phyloP scores from a whole-genome alignment of 768 basidiomycete genomes.

The Cubamyces sp. region DNA sequence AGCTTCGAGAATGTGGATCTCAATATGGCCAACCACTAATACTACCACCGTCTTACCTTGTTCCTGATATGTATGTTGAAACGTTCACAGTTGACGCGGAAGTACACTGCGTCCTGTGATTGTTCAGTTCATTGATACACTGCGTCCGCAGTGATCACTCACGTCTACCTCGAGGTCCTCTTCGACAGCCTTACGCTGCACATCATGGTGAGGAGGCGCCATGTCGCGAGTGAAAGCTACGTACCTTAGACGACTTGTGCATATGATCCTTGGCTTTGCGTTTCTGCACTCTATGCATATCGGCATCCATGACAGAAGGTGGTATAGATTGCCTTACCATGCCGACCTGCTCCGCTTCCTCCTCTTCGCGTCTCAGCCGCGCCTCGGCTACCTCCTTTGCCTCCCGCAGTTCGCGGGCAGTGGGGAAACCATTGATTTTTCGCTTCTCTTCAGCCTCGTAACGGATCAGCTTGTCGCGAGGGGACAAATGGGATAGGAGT shows the following conservation, averaged over 20 bases:
- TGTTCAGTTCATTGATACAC: neutral
- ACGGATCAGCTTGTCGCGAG: conserved; percentile 76
- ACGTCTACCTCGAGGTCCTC: conserved; percentile 69
- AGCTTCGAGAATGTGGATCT: conserved; percentile 50
- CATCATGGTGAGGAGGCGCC: conserved; percentile 21
- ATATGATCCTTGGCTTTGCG: conserved; percentile 57
- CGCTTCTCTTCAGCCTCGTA: conserved; percentile 81
- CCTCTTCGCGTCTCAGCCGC: conserved; percentile 69
- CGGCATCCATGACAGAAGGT: neutral
- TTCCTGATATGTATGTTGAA: conserved; percentile 90
- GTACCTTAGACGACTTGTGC: conserved; percentile 58
- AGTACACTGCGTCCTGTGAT: conserved; percentile 67
- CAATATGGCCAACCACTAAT: neutral
- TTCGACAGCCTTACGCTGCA: conserved; percentile 51
- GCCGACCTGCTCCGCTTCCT: conserved; percentile 73
- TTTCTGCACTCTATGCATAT: conserved; percentile 51
- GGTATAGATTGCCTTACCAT: conserved; percentile 52
- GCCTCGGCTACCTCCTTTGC: conserved; percentile 69
- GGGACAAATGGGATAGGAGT: conserved; percentile 75
- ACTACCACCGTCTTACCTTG: conserved; percentile 51
- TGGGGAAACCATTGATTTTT: conserved; percentile 76
- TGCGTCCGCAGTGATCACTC: conserved; percentile 31
- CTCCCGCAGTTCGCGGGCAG: conserved; percentile 76
- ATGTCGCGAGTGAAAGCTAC: neutral
- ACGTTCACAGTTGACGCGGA: conserved; percentile 87